These are phyloP conservation scores for Ampelomyces quisqualis DNA, from an alignment of 2,329 filamentous ascomycete genomes.

Conservation along the genomic window DNA sequence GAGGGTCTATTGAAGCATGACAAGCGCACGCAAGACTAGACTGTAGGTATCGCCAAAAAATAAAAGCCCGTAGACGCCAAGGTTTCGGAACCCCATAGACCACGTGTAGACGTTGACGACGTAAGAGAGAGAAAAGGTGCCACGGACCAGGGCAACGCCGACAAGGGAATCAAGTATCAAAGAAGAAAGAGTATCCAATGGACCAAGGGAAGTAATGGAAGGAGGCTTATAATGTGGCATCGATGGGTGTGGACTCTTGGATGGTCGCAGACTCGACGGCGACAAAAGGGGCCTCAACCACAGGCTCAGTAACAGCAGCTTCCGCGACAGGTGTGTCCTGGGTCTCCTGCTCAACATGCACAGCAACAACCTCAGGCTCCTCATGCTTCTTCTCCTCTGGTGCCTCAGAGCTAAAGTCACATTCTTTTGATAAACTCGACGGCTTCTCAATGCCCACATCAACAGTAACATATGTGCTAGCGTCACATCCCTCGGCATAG, in stretches of 20 bases:
- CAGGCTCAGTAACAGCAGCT: neutral
- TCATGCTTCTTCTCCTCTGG: slow-evolving; percentile 15
- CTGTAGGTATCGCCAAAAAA: neutral
- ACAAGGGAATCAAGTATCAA: neutral
- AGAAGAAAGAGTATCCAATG: neutral
- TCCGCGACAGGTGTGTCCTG: neutral
- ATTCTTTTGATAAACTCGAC: slow-evolving; percentile 40
- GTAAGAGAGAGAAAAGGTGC: too few species aligned
- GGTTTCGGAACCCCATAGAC: neutral
- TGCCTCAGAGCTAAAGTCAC: slow-evolving; percentile 21
- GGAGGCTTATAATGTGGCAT: neutral
- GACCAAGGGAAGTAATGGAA: neutral
- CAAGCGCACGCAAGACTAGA: neutral
- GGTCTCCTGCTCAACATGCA: neutral
- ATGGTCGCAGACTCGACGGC: too few species aligned
- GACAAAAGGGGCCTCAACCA: neutral
- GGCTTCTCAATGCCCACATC: slow-evolving; percentile 40
- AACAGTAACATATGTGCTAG: slow-evolving; percentile 39
- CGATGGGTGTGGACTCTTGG: too few species aligned
- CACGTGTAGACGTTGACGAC: neutral
- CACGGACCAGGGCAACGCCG: neutral
- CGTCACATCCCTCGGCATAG: slow-evolving; percentile 43
- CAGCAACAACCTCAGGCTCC: neutral
- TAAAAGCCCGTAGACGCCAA: neutral
- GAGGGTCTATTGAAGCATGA: neutral